These are phyloP conservation scores for Clarkia xantiana DNA, from an alignment of 345 rosid genomes.

Conservation along the genomic window DNA sequence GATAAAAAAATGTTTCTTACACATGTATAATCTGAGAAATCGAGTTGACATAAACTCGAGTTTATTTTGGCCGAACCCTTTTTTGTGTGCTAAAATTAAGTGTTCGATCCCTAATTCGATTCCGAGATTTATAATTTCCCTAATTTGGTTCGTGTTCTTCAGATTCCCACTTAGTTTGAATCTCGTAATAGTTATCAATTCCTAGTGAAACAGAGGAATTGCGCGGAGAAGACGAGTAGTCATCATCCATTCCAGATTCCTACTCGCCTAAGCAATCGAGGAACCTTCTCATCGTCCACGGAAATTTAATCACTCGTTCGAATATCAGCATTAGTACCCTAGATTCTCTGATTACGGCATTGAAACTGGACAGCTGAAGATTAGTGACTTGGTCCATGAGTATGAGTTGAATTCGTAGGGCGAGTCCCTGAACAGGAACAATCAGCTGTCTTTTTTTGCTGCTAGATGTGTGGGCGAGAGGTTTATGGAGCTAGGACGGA, in stretches of 20 bases:
- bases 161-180: too few relatives aligned
- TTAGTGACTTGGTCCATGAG: slow-evolving; percentile 13
- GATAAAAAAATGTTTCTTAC: too few relatives aligned
- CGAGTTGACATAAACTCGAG: too few relatives aligned
- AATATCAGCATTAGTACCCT: slow-evolving; percentile 4
- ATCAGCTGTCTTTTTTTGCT: slow-evolving; percentile 25
- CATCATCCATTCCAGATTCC: slow-evolving; percentile 11
- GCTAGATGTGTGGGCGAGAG: slow-evolving; percentile 47
- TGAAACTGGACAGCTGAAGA: slow-evolving; percentile 21
- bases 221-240: too few relatives aligned
- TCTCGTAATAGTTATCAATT: too few relatives aligned
- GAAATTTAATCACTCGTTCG: slow-evolving; percentile 10
- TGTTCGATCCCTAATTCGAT: too few relatives aligned
- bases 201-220: too few relatives aligned
- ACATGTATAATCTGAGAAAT: too few relatives aligned
- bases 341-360: slow-evolving; percentile 7
- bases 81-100: too few relatives aligned
- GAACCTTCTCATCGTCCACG: slow-evolving; percentile 9
- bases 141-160: too few relatives aligned
- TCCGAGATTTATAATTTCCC: too few relatives aligned
- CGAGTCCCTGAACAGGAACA: slow-evolving; percentile 17
- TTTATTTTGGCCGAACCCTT: too few relatives aligned
- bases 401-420: slow-evolving; percentile 12
- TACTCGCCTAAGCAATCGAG: slow-evolving; percentile 17
- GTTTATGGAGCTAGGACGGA: slow-evolving; percentile 38